Base-by-base conservation (phyloP, 2,329 filamentous ascomycete species). In the Dryadomyces sulphureus region DNA sequence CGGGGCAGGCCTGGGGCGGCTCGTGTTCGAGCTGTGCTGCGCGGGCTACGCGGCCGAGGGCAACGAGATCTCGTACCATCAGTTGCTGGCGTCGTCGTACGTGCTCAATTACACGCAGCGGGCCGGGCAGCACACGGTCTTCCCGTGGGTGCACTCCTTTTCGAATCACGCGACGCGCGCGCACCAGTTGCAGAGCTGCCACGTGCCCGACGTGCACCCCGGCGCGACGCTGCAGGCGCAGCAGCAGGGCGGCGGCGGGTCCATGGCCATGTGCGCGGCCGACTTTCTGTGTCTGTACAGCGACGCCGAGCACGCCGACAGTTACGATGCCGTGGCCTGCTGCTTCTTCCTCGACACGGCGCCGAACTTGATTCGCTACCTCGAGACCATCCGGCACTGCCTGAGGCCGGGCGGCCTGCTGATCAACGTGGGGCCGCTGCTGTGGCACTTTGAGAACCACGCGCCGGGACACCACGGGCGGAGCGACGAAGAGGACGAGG, bases 281-380 rank as follows among this genome's bases (percentile, higher is more conserved):
- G 92, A 98, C 60, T 98, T 98, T 57, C 75, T 93, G 47, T 81
- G 87, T n/a, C 63, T 89, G 1, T 98, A 98, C 60, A 73, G 71
- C 22, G 70, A 80, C 48, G 67, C 73, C 1, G 72, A 74, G 0
- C 75, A 84, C 54, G 62, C 65, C 8, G 71, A 70, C 0, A 56
- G 62, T 0, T 96, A 88, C 60, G 81, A 95, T 56, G 88, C 82
- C 1, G 86, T 96, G 2, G 79, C 85, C 0, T 86, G 84, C 3
- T 84, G 94, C 11, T 98, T 96, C 66, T 98, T 98, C 66, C 81
- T 98, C 48, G 93, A 98, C 60, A 98, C 92, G 1, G 92, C 92
- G 2, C 89, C 90, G 1, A 96, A 98, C 59, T 61, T 95, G 27
- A 82, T 96, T 45, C 77, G 83, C 2, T 98, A 98, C 59, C 76